phyloP scores from a whole-genome alignment of 1,284 basidiomycete species.

The Coriolopsis trogii region DNA sequence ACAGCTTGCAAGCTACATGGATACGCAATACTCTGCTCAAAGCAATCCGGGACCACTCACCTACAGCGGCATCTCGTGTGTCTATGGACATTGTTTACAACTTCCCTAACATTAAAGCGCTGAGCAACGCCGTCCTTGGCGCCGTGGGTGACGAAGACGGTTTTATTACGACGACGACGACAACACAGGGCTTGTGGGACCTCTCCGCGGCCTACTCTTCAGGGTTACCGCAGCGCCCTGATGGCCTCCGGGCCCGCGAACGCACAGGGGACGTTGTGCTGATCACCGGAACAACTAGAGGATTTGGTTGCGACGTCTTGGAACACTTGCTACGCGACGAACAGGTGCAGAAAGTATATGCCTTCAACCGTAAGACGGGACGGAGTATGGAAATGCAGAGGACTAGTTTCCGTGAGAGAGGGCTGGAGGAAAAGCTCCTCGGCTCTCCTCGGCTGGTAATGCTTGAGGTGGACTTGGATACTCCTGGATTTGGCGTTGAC shows the following conservation, averaged over 20 bases:
- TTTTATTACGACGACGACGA: constrained; percentile 6
- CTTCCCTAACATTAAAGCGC: constrained; percentile 34
- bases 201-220: constrained; percentile 9
- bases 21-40: constrained; percentile 37
- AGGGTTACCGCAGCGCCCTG: constrained; percentile 1
- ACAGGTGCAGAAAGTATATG: constrained; percentile 19
- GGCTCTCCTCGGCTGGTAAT: constrained; percentile 33
- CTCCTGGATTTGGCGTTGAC: constrained; percentile 34
- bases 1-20: constrained; percentile 37
- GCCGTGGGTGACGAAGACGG: constrained; percentile 18
- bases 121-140: constrained; percentile 29
- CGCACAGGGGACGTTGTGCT: constrained; percentile 23
- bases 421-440: constrained; percentile 31
- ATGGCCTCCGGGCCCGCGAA: not conserved
- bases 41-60: constrained; percentile 25
- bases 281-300: constrained; percentile 29
- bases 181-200: constrained; percentile 10
- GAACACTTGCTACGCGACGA: constrained; percentile 13
- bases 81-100: constrained; percentile 39
- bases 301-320: constrained; percentile 25
- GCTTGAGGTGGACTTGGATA: constrained; percentile 35
- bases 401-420: constrained; percentile 31
- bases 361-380: constrained; percentile 17
- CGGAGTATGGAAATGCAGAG: constrained; percentile 28
- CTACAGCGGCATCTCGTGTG: constrained; percentile 13